A percentile compares a stretch with the other conserved stretches of the same genome.
These are phyloP conservation scores for Vaccinium macrocarpon DNA, from an alignment of 148 eudicot genomes.

Conservation along the genomic window DNA sequence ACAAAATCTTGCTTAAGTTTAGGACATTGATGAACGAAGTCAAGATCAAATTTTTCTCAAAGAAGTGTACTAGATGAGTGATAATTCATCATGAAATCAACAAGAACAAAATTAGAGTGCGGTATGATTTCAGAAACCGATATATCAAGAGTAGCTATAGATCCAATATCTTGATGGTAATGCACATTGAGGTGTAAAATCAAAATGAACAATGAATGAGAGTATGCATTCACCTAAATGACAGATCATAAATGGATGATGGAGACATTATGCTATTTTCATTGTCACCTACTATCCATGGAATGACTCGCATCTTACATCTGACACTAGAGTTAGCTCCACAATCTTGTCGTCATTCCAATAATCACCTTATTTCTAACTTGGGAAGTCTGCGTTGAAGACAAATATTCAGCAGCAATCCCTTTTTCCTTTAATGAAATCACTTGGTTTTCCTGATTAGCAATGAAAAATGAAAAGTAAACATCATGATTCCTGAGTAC, in stretches of 20 bases:
- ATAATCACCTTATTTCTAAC: conserved; percentile 65
- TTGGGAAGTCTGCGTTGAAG: conserved; percentile 75
- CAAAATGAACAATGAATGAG: conserved; percentile 12
- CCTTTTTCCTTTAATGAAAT: conserved; percentile 72
- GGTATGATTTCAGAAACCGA: background rate
- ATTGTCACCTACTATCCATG: background rate
- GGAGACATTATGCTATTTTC: background rate
- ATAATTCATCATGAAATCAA: background rate
- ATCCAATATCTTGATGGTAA: background rate
- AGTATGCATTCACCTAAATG: background rate
- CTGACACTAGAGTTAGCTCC: background rate
- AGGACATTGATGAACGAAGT: background rate
- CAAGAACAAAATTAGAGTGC: background rate
- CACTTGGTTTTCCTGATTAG: conserved; percentile 88
- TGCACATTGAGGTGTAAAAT: background rate
- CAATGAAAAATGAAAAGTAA: conserved; percentile 1
- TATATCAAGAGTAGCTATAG: background rate
- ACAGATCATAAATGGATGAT: background rate
- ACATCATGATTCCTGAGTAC: background rate
- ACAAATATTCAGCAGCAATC: conserved; percentile 82
- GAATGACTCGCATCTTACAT: background rate
- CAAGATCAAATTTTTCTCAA: background rate
- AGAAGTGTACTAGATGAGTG: background rate
- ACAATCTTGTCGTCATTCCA: conserved; percentile 2
- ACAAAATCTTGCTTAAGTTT: background rate